phyloP scores from a whole-genome alignment of 2,329 filamentous ascomycete genomes.

The Diaporthe nobilis region DNA sequence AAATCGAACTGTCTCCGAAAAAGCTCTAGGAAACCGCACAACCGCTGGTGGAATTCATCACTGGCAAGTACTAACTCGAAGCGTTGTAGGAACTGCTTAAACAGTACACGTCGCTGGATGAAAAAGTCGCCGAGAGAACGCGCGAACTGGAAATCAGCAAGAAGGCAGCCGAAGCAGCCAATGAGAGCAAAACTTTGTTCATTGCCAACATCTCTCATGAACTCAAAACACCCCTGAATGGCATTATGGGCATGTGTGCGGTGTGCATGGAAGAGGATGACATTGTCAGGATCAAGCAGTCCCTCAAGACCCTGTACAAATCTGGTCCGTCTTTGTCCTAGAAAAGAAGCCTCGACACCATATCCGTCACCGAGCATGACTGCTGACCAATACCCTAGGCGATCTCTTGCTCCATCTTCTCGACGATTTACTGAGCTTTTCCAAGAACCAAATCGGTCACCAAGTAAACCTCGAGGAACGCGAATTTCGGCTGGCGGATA shows the following conservation, averaged over 20 bases:
- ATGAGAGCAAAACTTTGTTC: constrained; percentile 97
- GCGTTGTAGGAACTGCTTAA: constrained; percentile 76
- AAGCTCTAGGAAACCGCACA: background rate
- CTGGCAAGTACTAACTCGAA: background rate
- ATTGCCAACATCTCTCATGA: constrained; percentile 94
- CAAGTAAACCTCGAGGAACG: constrained; percentile 85
- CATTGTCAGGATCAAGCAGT: constrained; percentile 81
- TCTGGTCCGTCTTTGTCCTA: constrained; percentile 62
- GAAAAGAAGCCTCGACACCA: background rate
- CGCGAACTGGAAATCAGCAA: constrained; percentile 90
- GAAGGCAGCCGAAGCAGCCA: constrained; percentile 92
- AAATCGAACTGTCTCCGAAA: no score
- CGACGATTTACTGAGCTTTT: constrained; percentile 92
- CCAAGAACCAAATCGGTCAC: constrained; percentile 94
- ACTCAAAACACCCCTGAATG: constrained; percentile 94
- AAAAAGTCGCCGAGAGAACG: constrained; percentile 86
- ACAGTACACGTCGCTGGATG: constrained; percentile 87
- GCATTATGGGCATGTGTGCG: constrained; percentile 93
- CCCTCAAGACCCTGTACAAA: constrained; percentile 89
- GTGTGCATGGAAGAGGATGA: constrained; percentile 95
- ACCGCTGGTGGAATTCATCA: background rate
- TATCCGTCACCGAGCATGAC: constrained; percentile 10
- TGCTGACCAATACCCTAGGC: constrained; percentile 48
- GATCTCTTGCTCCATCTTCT: constrained; percentile 88
- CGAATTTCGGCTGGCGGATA: constrained; percentile 87